These are phyloP conservation scores for Crassisporium funariophilum DNA, from an alignment of 768 basidiomycete species.

Conservation along the genomic window DNA sequence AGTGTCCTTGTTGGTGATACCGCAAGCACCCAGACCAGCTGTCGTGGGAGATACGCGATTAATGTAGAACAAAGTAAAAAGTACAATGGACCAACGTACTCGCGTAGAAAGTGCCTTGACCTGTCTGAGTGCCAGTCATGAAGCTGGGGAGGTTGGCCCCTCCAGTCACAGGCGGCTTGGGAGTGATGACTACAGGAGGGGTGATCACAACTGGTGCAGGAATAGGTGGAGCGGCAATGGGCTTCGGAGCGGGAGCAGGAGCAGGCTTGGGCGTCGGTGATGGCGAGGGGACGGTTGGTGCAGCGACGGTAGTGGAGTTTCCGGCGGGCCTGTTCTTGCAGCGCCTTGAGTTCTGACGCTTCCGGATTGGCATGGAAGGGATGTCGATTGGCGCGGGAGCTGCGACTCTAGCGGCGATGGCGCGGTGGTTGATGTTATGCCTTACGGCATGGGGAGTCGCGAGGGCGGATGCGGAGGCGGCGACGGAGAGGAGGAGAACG, in stretches of 20 bases:
- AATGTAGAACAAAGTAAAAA: slow-evolving; percentile 8
- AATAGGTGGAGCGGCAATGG: slow-evolving; percentile 17
- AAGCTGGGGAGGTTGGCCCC: slow-evolving; percentile 37
- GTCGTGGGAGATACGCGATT: no score
- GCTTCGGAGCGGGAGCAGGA: slow-evolving; percentile 15
- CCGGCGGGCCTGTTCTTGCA: slow-evolving; percentile 34
- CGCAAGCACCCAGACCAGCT: slow-evolving; percentile 70
- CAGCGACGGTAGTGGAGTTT: slow-evolving; percentile 8
- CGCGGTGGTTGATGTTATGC: slow-evolving; percentile 40
- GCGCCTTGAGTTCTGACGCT: slow-evolving; percentile 33
- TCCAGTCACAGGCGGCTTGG: slow-evolving; percentile 15
- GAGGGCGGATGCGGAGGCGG: slow-evolving; percentile 38
- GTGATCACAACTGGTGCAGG: slow-evolving; percentile 21
- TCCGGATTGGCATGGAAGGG: slow-evolving; percentile 24
- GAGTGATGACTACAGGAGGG: no score
- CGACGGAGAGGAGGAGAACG: slow-evolving; percentile 46
- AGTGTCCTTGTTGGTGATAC: slow-evolving; percentile 51
- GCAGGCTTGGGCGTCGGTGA: slow-evolving; percentile 20
- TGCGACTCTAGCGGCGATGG: slow-evolving; percentile 46
- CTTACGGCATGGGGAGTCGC: slow-evolving; percentile 43
- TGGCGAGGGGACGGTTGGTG: slow-evolving; percentile 11
- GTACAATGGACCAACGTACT: slow-evolving; percentile 31
- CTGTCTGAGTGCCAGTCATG: slow-evolving; percentile 49
- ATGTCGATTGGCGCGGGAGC: slow-evolving; percentile 29
- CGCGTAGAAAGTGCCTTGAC: slow-evolving; percentile 59